Evolutionary conservation across 1,284 basidiomycete genomes (phyloP).

Genomic region (Cronartium ribicola): DNA sequence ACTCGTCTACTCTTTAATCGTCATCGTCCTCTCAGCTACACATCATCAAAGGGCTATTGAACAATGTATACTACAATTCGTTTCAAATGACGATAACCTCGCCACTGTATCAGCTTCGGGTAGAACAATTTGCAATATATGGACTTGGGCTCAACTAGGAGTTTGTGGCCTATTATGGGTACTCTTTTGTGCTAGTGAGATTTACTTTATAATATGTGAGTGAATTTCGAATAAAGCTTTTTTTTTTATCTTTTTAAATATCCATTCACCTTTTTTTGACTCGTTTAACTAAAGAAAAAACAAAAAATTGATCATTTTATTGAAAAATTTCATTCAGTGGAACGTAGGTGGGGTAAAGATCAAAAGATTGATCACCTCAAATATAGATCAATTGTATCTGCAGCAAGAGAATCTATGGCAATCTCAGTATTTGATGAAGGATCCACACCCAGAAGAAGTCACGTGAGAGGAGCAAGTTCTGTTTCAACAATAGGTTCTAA

Average conservation of each 20-base stretch:
- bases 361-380: slow-evolving; percentile 30
- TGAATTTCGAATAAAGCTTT: not conserved
- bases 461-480: not conserved
- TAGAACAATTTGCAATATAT: slow-evolving; percentile 16
- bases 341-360: slow-evolving; percentile 27
- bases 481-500: not conserved
- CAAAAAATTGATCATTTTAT: too few species aligned
- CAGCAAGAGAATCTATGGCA: slow-evolving; percentile 20
- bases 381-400: slow-evolving; percentile 35
- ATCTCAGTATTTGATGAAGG: not conserved
- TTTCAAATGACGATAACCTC: slow-evolving; percentile 9
- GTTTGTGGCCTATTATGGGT: slow-evolving; percentile 32
- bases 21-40: slow-evolving; percentile 32
- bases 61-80: slow-evolving; percentile 27
- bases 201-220: slow-evolving; percentile 23
- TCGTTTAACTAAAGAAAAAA: not conserved
- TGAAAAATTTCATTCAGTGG: not conserved
- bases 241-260: not conserved
- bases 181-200: slow-evolving; percentile 11
- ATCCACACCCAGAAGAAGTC: not conserved
- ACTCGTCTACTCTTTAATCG: slow-evolving; percentile 10
- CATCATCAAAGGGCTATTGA: slow-evolving; percentile 22
- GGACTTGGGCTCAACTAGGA: slow-evolving; percentile 32
- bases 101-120: not conserved
- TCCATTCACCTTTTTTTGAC: not conserved